Conservation (phyloP, 2,329 filamentous ascomycete species). For the Fusarium circinatum region DNA sequence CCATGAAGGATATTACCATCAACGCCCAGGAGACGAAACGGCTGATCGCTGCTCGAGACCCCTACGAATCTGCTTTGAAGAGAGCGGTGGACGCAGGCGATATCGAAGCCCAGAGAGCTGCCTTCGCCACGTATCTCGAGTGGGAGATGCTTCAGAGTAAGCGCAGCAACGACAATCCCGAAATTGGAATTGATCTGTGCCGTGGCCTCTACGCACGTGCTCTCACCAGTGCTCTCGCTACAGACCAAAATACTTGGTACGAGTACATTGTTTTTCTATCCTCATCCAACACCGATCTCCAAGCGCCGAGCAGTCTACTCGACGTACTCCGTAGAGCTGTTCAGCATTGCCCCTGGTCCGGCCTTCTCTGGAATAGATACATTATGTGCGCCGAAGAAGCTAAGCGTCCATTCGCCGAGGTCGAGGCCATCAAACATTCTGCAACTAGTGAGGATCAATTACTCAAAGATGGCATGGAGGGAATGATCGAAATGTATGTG, state of each 20-base stretch:
- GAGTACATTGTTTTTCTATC: conserved; percentile 82
- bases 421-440: conserved; percentile 90
- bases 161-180: conserved; percentile 57
- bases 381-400: conserved; percentile 86
- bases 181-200: conserved; percentile 62
- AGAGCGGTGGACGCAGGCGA: conserved; percentile 67
- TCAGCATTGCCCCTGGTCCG: conserved; percentile 92
- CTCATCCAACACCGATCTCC: conserved; percentile 53
- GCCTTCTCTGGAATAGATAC: conserved; percentile 88
- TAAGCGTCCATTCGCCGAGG: conserved; percentile 77
- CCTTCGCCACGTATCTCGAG: conserved; percentile 77
- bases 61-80: conserved; percentile 73
- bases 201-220: conserved; percentile 82
- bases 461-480: conserved; percentile 86
- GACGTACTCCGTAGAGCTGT: conserved; percentile 84
- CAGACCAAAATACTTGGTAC: conserved; percentile 81
- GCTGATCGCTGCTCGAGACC: conserved; percentile 69
- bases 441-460: conserved; percentile 88
- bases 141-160: conserved; percentile 79
- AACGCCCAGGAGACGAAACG: conserved; percentile 72
- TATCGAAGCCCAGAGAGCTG: conserved; percentile 61
- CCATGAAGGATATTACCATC: conserved; percentile 75
- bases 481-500: conserved; percentile 89
- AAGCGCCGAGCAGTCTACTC: conserved; percentile 62
- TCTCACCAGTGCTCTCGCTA: conserved; percentile 73